Evolutionary conservation across 371 early-diverging fungal genomes (phyloP).

Genomic region (Chytridium lagenaria): DNA sequence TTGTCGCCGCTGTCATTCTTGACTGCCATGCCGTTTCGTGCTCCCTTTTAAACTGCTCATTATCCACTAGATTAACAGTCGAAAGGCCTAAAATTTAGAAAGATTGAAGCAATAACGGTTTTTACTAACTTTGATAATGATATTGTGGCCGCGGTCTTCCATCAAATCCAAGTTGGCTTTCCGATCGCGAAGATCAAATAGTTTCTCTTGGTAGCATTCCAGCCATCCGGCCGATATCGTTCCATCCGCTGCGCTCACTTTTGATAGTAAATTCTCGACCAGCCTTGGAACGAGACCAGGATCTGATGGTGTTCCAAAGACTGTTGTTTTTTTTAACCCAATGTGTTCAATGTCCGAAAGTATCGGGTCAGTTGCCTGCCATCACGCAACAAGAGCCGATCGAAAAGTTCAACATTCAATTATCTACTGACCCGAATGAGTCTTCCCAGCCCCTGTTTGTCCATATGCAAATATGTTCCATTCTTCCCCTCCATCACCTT

Average conservation of each 20-base stretch:
- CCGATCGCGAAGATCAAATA: conserved; percentile 5
- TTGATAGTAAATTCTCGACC: neutral
- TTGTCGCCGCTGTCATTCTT: conserved; percentile 76
- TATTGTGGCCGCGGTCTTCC: conserved; percentile 6
- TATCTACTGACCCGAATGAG: neutral
- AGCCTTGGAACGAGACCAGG: conserved; percentile 7
- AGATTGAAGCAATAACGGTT: neutral
- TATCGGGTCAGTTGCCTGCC: neutral
- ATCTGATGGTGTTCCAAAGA: neutral
- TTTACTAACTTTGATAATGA: neutral
- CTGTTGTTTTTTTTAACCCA: conserved; percentile 4
- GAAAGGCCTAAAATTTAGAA: neutral
- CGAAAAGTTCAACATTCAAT: neutral
- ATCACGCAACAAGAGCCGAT: too few relatives aligned
- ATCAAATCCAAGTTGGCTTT: conserved; percentile 4
- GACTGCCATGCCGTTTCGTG: conserved; percentile 8
- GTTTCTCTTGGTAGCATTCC: conserved; percentile 9
- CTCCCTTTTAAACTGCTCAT: neutral
- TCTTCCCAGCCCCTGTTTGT: conserved; percentile 96
- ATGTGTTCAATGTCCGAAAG: neutral
- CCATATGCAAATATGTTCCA: conserved; percentile 98
- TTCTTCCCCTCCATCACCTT: conserved; percentile 69
- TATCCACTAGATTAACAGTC: neutral
- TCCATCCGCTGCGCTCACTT: neutral
- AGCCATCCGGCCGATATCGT: neutral